phyloP scores from a whole-genome alignment of 306 rosid genomes.

The Argentina anserina region DNA sequence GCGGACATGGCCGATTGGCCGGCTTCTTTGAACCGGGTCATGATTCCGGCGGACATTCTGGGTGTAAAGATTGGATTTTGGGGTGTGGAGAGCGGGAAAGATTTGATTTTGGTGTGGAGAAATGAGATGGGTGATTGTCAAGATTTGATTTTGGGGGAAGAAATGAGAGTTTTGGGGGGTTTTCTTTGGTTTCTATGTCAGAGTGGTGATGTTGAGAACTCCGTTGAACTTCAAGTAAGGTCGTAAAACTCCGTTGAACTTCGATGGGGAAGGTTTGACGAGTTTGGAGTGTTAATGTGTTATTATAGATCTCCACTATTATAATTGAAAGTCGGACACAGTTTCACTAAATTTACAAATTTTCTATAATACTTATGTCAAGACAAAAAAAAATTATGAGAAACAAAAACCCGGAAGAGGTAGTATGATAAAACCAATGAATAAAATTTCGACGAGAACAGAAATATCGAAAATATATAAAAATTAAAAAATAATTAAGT shows the following conservation, averaged over 20 bases:
- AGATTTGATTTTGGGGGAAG: neutral
- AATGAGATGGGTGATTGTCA: neutral
- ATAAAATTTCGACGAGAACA: too few relatives aligned
- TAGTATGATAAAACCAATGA: too few relatives aligned
- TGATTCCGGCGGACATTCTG: conserved; percentile 31
- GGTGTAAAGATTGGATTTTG: neutral
- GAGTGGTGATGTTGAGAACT: neutral
- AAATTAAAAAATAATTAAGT: too few relatives aligned
- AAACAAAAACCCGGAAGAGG: too few relatives aligned
- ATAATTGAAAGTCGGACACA: too few relatives aligned
- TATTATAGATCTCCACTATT: too few relatives aligned
- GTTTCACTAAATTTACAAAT: too few relatives aligned
- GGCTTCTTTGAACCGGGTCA: conserved; percentile 31
- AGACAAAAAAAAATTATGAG: too few relatives aligned
- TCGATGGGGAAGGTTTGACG: neutral
- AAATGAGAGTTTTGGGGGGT: neutral
- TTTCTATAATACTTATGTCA: too few relatives aligned
- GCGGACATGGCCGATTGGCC: conserved; percentile 32
- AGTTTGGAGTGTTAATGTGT: neutral
- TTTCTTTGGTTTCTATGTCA: neutral
- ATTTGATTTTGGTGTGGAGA: neutral
- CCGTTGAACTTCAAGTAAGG: too few relatives aligned
- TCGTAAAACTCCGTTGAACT: too few relatives aligned
- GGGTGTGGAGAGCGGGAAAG: neutral
- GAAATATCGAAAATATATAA: too few relatives aligned